Base-by-base conservation (phyloP, 768 basidiomycete genomes). In the Boletus tomentosulus region DNA sequence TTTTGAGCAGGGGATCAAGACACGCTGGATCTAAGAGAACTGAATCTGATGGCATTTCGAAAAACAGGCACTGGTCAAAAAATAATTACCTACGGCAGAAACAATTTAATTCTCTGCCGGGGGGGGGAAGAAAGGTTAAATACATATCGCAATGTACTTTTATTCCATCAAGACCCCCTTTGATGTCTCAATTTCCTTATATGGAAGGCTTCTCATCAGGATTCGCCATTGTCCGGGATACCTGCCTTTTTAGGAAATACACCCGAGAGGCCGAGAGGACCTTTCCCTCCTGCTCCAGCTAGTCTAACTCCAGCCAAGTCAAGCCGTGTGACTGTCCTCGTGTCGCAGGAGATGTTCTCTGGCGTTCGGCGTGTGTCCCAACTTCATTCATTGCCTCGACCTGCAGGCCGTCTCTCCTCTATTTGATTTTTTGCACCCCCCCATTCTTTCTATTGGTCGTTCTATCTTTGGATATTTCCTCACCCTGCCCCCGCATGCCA, bases 1-100 rank as follows among this genome's bases (percentile, higher is more conserved):
- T 28, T 39, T 39, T 16, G 28, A 43, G 31, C 37, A 39, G 27
- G 50, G 45, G 38, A 47, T 22, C 24, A 30, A 47, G 39, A 45
- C 47, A 7, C 15, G 27, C 42, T 51, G 50, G 43, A 64, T 64
- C 64, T 57, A 12, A n/a, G 24, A 13, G 65, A 67, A 62, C 57
- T 43, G 58, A 64, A 66, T 66, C 65, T 64, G n/a, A 38, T 49
- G 31, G 28, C 41, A 24, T 42, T 11, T 41, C 9, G 22, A 41
- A 41, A 42, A 24, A 48, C 15, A 62, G 60, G 60, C 38, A 58
- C 39, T 33, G 7, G 13, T 33, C 46, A 24, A 16, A 42, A 41
- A 24, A 25, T 24, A 34, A n/a, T 31, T 30, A 24, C 49, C 43
- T 43, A 34, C 50, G 16, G 16, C 0, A 16, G 16, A n/a, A 38